Evolutionary conservation across 768 basidiomycete genomes (phyloP).

Genomic region (Epithele typhae): DNA sequence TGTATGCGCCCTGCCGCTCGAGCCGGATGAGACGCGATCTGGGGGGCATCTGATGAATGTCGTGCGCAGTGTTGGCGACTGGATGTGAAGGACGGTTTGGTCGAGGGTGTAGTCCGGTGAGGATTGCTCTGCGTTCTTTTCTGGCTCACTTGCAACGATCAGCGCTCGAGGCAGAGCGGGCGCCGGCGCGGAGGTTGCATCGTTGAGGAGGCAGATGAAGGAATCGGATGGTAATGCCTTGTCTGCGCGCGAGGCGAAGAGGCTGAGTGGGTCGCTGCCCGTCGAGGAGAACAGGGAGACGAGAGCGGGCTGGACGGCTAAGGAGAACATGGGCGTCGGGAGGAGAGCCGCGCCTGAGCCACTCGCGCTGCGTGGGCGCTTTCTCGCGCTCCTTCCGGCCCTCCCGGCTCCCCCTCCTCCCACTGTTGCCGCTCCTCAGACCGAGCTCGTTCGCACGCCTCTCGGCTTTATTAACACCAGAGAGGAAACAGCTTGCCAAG

Average conservation of each 20-base stretch:
- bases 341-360: too few relatives aligned
- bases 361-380: too few relatives aligned
- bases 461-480: too few relatives aligned
- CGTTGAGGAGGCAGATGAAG: slow-evolving; percentile 59
- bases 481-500: too few relatives aligned
- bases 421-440: too few relatives aligned
- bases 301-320: slow-evolving; percentile 44
- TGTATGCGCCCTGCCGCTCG: slow-evolving; percentile 4
- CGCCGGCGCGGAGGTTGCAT: slow-evolving; percentile 43
- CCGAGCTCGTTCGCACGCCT: too few relatives aligned
- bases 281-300: slow-evolving; percentile 79
- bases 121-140: slow-evolving; percentile 20
- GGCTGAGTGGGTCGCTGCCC: slow-evolving; percentile 51
- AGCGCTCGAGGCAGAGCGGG: slow-evolving; percentile 44
- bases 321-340: slow-evolving; percentile 12
- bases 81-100: slow-evolving; percentile 75
- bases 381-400: too few relatives aligned
- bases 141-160: slow-evolving; percentile 31
- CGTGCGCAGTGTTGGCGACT: slow-evolving; percentile 66
- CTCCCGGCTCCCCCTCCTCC: too few relatives aligned
- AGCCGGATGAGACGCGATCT: background rate
- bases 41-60: slow-evolving; percentile 68
- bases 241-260: slow-evolving; percentile 51
- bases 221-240: slow-evolving; percentile 55
- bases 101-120: slow-evolving; percentile 35